Percentiles rank a stretch among this genome's conserved stretches.
These are phyloP conservation scores for Paramecium bursaria DNA, from an alignment of 73 alveolate genomes.

Conservation along the genomic window DNA sequence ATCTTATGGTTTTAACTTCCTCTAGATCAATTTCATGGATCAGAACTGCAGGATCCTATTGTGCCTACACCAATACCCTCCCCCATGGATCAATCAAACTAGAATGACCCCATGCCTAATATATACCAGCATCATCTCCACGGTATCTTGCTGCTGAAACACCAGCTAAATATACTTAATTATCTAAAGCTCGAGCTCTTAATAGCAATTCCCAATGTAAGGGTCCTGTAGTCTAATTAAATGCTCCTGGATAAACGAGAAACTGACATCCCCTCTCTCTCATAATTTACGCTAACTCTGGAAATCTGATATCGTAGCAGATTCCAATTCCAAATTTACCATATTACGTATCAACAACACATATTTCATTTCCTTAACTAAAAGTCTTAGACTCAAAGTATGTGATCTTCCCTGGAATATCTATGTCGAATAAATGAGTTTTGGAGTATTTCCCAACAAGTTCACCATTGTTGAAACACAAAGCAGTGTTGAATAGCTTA, in stretches of 20 bases:
- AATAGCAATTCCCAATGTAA: slow-evolving; percentile 90
- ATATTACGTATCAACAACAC: slow-evolving; percentile 86
- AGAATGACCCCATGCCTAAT: slow-evolving; percentile 88
- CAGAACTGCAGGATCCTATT: slow-evolving; percentile 77
- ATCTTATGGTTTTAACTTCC: slow-evolving; percentile 74
- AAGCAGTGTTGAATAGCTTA: slow-evolving; percentile 84
- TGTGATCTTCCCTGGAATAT: slow-evolving; percentile 89
- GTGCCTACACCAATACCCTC: slow-evolving; percentile 76
- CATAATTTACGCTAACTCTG: slow-evolving; percentile 90
- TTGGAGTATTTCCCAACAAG: slow-evolving; percentile 85
- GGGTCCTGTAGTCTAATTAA: slow-evolving; percentile 94
- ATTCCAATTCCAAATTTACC: slow-evolving; percentile 96
- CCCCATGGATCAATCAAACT: slow-evolving; percentile 91
- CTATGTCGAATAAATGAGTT: slow-evolving; percentile 93
- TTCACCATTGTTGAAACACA: slow-evolving; percentile 88
- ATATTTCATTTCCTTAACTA: slow-evolving; percentile 80
- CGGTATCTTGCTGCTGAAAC: slow-evolving; percentile 90
- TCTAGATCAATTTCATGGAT: slow-evolving; percentile 81
- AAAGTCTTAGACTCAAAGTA: slow-evolving; percentile 89
- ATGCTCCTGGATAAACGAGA: slow-evolving; percentile 92
- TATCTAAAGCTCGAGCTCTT: slow-evolving; percentile 95
- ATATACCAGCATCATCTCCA: slow-evolving; percentile 75
- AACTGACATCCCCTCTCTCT: slow-evolving; percentile 82
- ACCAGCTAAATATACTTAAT: slow-evolving; percentile 85
- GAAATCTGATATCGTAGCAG: slow-evolving; percentile 96